phyloP scores from a whole-genome alignment of 2,329 filamentous ascomycete genomes.

The Lachnellula arida region DNA sequence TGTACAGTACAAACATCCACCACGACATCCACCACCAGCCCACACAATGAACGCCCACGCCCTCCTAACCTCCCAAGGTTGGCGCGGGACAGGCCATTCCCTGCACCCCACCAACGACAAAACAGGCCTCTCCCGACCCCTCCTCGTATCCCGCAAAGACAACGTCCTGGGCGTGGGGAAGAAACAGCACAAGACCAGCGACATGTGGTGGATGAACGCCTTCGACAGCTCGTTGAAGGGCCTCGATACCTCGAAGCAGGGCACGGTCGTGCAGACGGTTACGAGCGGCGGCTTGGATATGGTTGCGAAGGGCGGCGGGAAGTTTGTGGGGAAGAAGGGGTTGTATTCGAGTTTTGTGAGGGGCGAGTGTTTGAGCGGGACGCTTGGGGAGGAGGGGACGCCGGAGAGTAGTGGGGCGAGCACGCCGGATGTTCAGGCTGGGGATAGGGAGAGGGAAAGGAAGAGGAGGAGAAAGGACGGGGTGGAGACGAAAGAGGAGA shows the following conservation, averaged over 20 bases:
- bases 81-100: slow-evolving; percentile 83
- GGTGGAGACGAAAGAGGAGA: slow-evolving; percentile 31
- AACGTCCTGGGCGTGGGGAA: slow-evolving; percentile 78
- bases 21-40: background rate
- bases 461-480: slow-evolving; percentile 27
- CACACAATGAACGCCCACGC: slow-evolving; percentile 75
- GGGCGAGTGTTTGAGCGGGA: slow-evolving; percentile 73
- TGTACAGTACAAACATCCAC: background rate
- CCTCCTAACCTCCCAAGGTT: slow-evolving; percentile 80
- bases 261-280: slow-evolving; percentile 52
- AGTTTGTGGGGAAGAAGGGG: slow-evolving; percentile 51
- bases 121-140: slow-evolving; percentile 75
- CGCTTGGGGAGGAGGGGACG: slow-evolving; percentile 39
- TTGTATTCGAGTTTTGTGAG: slow-evolving; percentile 82
- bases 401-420: slow-evolving; percentile 11
- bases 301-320: slow-evolving; percentile 49
- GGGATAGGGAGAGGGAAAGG: slow-evolving; percentile 30
- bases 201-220: slow-evolving; percentile 96
- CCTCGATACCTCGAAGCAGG: slow-evolving; percentile 59
- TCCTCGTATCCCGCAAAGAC: slow-evolving; percentile 77
- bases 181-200: slow-evolving; percentile 59
- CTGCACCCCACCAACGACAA: slow-evolving; percentile 70
- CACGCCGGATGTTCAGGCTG: slow-evolving; percentile 15
- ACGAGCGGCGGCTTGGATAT: slow-evolving; percentile 51
- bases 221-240: slow-evolving; percentile 88